phyloP scores from a whole-genome alignment of 768 basidiomycete species.

The Baorangia bicolor region DNA sequence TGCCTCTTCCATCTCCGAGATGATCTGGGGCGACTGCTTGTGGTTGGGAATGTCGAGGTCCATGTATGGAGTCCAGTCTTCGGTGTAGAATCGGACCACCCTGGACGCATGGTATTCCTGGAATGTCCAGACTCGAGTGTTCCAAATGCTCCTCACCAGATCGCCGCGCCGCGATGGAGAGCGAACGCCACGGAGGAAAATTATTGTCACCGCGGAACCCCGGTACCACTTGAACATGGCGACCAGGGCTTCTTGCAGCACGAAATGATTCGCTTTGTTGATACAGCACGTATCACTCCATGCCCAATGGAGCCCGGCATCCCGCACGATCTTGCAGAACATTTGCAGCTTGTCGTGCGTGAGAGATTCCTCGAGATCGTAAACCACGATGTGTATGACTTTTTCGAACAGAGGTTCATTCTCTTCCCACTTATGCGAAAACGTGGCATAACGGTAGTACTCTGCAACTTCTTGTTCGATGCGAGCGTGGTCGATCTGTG shows the following conservation, averaged over 20 bases:
- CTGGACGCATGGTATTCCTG: constrained; percentile 8
- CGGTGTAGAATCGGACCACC: constrained; percentile 5
- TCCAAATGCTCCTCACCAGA: constrained; percentile 4
- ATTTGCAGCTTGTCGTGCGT: constrained; percentile 1
- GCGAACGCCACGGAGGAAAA: constrained; percentile 2
- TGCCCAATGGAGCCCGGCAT: constrained; percentile 2
- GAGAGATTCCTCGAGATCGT: not conserved
- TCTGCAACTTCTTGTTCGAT: not conserved
- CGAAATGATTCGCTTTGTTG: not conserved
- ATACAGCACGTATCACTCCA: constrained; percentile 12
- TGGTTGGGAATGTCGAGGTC: not conserved
- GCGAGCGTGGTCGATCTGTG: not conserved
- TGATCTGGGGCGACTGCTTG: constrained; percentile 1
- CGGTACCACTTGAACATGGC: constrained; percentile 12
- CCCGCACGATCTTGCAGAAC: constrained; percentile 6
- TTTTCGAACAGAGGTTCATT: not conserved
- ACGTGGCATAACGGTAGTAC: constrained; percentile 2
- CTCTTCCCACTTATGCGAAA: constrained; percentile 6
- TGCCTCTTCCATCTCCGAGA: constrained; percentile 5
- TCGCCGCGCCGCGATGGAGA: not conserved
- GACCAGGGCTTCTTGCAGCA: constrained; percentile 2
- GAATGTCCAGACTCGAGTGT: constrained; percentile 2
- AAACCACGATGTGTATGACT: not conserved
- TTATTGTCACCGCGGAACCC: not conserved
- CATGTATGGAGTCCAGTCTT: not conserved